Evolutionary conservation across 2,329 filamentous ascomycete genomes (phyloP), one percentile per base, ranked within the genome.

Genomic region (Ophiostoma himal-ulmi): DNA sequence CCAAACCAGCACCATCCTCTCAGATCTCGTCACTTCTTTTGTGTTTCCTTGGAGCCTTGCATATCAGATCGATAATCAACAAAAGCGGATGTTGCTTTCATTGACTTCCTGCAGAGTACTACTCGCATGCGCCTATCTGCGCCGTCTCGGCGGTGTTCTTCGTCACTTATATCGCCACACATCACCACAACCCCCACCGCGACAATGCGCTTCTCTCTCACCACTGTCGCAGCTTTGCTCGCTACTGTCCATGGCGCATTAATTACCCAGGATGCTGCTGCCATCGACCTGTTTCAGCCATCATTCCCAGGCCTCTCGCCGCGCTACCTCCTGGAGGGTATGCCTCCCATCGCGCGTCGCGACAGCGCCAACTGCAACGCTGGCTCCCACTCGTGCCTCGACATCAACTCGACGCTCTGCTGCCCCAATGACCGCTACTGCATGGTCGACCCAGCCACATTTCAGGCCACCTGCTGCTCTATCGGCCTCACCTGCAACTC

Each of bases 401-500:
- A 77, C 60, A 74, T 77, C 68, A 75, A 76, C 73, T 74, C 75
- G 1, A 71, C 70, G 0, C 44, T 73, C 17, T 78, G 77, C 72
- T 78, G 77, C 71, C 3, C 57, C 48, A 75, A 77, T 68, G 70
- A 71, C 44, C 34, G 65, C 34, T 78, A 77, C 75, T 80, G 79
- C 75, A 74, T 79, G 68, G 71, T 78, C 69, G 73, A 79, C 72
- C 72, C 74, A 6, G 60, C 37, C 4, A 70, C 72, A 26, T 71
- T 72, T 68, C 54, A 44, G 17, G 71, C 75, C 0, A 71, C 70
- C n/a, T 81, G 79, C 74, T 80, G 79, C 73, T 68, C 70, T 5
- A 72, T 80, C 34, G 78, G 77, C 48, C 75, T 75, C 1, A 69
- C 36, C 4, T 80, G 79, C 74, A 73, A 71, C 48, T 76, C 76